Percentiles rank a stretch among this genome's conserved stretches.
phyloP scores from a whole-genome alignment of 2,329 filamentous ascomycete genomes.

The Aureobasidium uvarum region DNA sequence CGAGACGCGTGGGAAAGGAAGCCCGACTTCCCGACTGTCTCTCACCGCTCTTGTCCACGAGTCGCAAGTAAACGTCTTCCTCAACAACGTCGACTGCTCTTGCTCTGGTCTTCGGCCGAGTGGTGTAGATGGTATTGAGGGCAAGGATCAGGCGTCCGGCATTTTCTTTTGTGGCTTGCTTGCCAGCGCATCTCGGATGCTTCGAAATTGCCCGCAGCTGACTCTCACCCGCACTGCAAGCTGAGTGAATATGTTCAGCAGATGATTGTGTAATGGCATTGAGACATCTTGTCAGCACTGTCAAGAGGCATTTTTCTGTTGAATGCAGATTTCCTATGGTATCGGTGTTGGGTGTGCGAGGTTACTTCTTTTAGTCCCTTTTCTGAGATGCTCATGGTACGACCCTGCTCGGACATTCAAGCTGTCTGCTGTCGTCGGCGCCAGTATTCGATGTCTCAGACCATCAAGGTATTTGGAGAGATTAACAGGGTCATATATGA shows the following conservation, averaged over 20 bases:
- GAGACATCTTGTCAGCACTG: slow-evolving; percentile 8
- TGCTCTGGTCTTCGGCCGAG: slow-evolving; percentile 7
- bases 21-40: slow-evolving; percentile 2
- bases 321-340: neutral
- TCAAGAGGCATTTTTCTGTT: neutral
- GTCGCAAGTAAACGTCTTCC: neutral
- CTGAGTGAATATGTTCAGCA: neutral
- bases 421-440: neutral
- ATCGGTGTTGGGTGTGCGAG: neutral
- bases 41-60: slow-evolving; percentile 19
- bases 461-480: neutral
- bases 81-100: neutral
- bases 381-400: neutral
- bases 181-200: slow-evolving; percentile 16
- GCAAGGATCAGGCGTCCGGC: neutral
- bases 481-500: too few species aligned
- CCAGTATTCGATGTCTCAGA: neutral
- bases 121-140: neutral
- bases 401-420: neutral
- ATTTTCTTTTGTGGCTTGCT: slow-evolving; percentile 10
- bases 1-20: neutral
- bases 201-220: slow-evolving; percentile 11
- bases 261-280: slow-evolving; percentile 6
- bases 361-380: neutral
- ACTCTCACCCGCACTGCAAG: neutral